Evolutionary conservation across 164 flowering plant species (phyloP), one percentile per base, ranked within the genome.

Genomic region (Magnolia officinalis): DNA sequence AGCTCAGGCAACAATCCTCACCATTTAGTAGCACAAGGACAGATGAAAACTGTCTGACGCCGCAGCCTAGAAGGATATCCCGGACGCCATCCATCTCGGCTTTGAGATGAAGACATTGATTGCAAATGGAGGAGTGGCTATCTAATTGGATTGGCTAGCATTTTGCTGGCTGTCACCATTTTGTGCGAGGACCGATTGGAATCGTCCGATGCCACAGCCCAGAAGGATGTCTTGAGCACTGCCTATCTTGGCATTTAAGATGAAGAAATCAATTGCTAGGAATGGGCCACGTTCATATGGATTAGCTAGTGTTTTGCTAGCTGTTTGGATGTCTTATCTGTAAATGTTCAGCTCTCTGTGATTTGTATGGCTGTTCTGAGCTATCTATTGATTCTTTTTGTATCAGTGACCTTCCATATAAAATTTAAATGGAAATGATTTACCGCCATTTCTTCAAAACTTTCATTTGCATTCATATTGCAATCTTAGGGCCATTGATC

Each of bases 1-100:
- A 87, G 83, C 83, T 88, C 45, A 82, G 81, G 84, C 89, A 89
- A 64, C 87, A 85, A 76, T 50, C 86, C 10, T 88, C 94, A 37
- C 88, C 90, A 29, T 45, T 37, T 4, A 37, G 45, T 37, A 84
- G 75, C 70, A 76, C 86, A 20, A 82, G 89, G 72, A 71, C 84
- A 55, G 85, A 83, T 21, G 91, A 88, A 73, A 84, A 79, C 70
- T 37, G 81, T 76, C 81, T 67, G 72, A 80, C 82, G 16, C 61
- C 61, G 18, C 61, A 55, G 68, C 88, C 90, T 10, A 81, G 65
- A 71, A 77, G 83, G 76, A 68, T 16, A 8, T 68, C 71, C 49
- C 49, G 19, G 19, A 31, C 71, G n/a, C 19, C 21, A 23, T 70
- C 65, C 58, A 71, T 75, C 71, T 75, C 45, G 50, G 16, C 77